Conservation (phyloP, 805 yeast species). For the Clavispora phyllophila region DNA sequence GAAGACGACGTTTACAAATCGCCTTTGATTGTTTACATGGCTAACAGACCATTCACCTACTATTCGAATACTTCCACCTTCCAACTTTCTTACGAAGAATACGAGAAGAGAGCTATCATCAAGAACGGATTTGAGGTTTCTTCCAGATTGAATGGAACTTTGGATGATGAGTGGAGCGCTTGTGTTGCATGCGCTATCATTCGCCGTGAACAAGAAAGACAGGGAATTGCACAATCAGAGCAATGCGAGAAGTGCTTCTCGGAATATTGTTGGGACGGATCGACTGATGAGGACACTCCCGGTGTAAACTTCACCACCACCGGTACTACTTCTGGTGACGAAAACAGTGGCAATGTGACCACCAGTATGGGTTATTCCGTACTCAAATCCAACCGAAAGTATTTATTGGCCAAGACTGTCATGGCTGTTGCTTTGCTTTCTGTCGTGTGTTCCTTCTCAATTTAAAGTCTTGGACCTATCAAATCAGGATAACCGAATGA, state of each 20-base stretch:
- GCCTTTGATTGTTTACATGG: conserved; percentile 27
- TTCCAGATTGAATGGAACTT: conserved; percentile 49
- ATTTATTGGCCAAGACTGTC: neutral
- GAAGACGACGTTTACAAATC: conserved; percentile 9
- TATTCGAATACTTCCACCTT: conserved; percentile 26
- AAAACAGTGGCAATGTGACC: conserved; percentile 18
- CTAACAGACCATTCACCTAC: conserved; percentile 26
- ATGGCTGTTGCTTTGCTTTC: conserved; percentile 12
- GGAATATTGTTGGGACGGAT: conserved; percentile 74
- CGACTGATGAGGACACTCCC: conserved; percentile 10
- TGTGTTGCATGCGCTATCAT: conserved; percentile 83
- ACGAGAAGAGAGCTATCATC: conserved; percentile 21
- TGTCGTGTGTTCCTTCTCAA: conserved; percentile 12
- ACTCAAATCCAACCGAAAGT: conserved; percentile 4
- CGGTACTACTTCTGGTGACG: conserved; percentile 30
- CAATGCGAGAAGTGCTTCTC: conserved; percentile 71
- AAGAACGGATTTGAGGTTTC: conserved; percentile 25
- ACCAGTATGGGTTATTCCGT: conserved; percentile 16
- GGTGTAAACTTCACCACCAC: conserved; percentile 35
- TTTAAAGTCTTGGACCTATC: neutral
- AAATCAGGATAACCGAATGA: too few relatives aligned
- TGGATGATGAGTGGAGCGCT: conserved; percentile 62
- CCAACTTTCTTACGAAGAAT: conserved; percentile 21
- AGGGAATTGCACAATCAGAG: conserved; percentile 51
- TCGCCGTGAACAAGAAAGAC: conserved; percentile 71